A percentile compares a stretch with the other conserved stretches of the same genome.
These are phyloP conservation scores for Austroboletus festivus DNA, from an alignment of 768 basidiomycete genomes.

Conservation along the genomic window DNA sequence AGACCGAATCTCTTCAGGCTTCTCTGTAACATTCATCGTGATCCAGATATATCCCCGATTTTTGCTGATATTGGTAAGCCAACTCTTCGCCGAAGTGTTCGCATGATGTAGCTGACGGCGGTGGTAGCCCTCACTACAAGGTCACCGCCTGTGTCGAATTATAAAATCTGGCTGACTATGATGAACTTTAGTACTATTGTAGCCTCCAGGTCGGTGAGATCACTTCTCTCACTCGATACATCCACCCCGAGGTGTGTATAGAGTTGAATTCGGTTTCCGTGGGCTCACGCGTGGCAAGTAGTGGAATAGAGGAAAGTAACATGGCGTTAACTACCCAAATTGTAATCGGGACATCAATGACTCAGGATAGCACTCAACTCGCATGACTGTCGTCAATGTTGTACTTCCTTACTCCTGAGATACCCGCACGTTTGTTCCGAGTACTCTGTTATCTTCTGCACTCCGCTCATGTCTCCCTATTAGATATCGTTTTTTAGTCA, in stretches of 20 bases:
- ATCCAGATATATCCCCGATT: not conserved
- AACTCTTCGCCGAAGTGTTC: not conserved
- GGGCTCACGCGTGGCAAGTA: slow-evolving; percentile 7
- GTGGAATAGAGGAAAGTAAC: not conserved
- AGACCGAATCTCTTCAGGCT: not conserved
- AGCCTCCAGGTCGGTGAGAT: slow-evolving; percentile 15
- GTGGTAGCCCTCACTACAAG: slow-evolving; percentile 8
- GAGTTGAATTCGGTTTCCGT: not conserved
- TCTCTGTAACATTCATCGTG: not conserved
- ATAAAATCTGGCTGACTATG: not conserved
- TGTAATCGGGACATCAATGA: not conserved
- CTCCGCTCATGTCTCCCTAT: no score
- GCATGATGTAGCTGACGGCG: not conserved
- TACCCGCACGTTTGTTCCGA: not conserved
- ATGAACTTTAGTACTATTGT: slow-evolving; percentile 5
- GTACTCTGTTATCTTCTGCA: not conserved
- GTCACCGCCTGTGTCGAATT: not conserved
- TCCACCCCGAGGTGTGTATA: slow-evolving; percentile 1
- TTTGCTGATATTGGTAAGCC: slow-evolving; percentile 5
- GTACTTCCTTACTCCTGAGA: no score
- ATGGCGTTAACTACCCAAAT: slow-evolving; percentile 12
- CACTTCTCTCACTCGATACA: not conserved
- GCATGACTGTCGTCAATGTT: not conserved
- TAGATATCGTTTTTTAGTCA: no score
- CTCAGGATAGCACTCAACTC: not conserved